Evolutionary conservation across 176 grass and related monocot genomes (phyloP).

Genomic region (Cenchrus purpureus): DNA sequence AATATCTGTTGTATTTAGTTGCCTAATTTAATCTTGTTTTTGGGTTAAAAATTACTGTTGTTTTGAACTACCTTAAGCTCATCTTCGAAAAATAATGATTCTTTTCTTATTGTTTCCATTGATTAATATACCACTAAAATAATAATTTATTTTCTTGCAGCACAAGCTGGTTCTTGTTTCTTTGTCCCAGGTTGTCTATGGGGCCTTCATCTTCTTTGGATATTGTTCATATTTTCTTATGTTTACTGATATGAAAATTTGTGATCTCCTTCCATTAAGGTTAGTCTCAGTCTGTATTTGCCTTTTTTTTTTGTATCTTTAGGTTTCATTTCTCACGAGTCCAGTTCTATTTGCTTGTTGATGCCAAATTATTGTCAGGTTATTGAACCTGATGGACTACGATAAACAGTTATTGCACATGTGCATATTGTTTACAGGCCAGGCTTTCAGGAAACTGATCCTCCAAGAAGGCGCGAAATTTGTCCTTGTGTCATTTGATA

Average conservation of each 20-base stretch:
- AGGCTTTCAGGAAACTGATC: constrained; percentile 87
- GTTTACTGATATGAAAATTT: constrained; percentile 46
- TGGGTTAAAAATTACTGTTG: background rate
- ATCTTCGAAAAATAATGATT: background rate
- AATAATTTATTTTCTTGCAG: constrained; percentile 60
- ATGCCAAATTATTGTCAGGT: constrained; percentile 62
- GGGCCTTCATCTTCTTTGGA: constrained; percentile 71
- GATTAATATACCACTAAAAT: constrained; percentile 20
- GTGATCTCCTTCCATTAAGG: constrained; percentile 77
- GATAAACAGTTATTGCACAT: constrained; percentile 91
- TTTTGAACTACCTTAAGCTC: constrained; percentile 13
- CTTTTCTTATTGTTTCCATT: constrained; percentile 36
- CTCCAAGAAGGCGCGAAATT: constrained; percentile 98
- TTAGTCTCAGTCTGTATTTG: constrained; percentile 46
- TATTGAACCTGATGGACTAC: constrained; percentile 68
- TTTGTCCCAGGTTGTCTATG: constrained; percentile 83
- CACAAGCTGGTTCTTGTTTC: constrained; percentile 84
- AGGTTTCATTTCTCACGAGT: constrained; percentile 29
- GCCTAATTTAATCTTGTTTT: background rate
- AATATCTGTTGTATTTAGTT: background rate
- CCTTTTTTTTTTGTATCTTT: constrained; percentile 4
- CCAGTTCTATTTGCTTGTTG: constrained; percentile 20
- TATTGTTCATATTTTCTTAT: constrained; percentile 92
- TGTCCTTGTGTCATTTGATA: constrained; percentile 90
- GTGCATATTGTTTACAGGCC: constrained; percentile 95